Percentiles rank a stretch among this genome's conserved stretches.
phyloP scores from a whole-genome alignment of 371 early-diverging fungal genomes.

The Cokeromyces recurvatus region DNA sequence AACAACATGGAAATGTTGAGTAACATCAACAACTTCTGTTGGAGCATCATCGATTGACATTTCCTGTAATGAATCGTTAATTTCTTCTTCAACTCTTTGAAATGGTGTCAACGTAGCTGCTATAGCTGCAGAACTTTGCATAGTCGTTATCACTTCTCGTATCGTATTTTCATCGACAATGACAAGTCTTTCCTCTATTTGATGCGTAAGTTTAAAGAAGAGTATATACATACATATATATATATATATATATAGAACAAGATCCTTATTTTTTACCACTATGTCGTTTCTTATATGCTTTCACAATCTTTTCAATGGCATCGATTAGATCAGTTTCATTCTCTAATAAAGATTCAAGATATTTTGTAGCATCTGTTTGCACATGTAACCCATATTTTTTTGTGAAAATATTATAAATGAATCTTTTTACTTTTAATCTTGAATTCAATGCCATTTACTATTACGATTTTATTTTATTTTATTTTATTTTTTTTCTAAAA shows the following conservation, averaged over 20 bases:
- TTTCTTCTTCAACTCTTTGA: conserved; percentile 15
- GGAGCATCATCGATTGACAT: conserved; percentile 28
- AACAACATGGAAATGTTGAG: conserved; percentile 66
- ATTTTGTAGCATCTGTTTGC: conserved; percentile 62
- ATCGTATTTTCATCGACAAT: conserved; percentile 33
- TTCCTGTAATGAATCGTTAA: conserved; percentile 26
- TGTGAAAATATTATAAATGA: conserved; percentile 52
- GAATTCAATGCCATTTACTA: no score
- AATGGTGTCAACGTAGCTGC: conserved; percentile 22
- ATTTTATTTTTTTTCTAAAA: no score
- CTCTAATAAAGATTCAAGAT: conserved; percentile 46
- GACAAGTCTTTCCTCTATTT: conserved; percentile 14
- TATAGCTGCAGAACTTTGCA: conserved; percentile 24
- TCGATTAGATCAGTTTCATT: conserved; percentile 35
- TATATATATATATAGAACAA: no score
- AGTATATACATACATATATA: no score
- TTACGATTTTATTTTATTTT: no score
- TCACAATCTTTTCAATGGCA: conserved; percentile 59
- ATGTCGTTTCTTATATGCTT: conserved; percentile 51
- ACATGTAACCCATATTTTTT: conserved; percentile 70
- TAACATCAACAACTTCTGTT: conserved; percentile 43
- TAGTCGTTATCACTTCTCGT: conserved; percentile 17
- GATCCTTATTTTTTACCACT: conserved; percentile 12
- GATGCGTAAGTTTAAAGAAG: neutral
- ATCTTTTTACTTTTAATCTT: conserved; percentile 12